Conservation (phyloP, 345 rosid genomes). For the Linum tenue region DNA sequence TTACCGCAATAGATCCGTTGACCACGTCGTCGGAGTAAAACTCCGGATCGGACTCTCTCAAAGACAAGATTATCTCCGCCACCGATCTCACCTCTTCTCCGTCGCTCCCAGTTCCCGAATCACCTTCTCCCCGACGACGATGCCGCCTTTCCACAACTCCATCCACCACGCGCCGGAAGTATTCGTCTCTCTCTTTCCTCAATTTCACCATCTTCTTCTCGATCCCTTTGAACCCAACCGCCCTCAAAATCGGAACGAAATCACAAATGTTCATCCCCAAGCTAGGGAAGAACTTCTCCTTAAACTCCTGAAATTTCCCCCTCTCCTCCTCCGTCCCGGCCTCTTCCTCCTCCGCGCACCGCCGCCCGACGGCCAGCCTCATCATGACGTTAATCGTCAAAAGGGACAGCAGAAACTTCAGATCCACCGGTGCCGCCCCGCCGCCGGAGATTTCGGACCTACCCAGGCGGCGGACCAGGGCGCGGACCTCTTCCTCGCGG, state of each 20-base stretch:
- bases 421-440: slow-evolving; percentile 17
- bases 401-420: slow-evolving; percentile 19
- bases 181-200: background rate
- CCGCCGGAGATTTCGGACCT: background rate
- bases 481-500: slow-evolving; percentile 25
- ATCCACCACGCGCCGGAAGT: background rate
- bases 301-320: background rate
- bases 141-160: background rate
- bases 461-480: slow-evolving; percentile 19
- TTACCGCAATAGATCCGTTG: slow-evolving; percentile 36
- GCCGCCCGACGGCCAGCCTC: slow-evolving; percentile 26
- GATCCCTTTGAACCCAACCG: background rate
- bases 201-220: slow-evolving; percentile 5
- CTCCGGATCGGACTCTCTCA: slow-evolving; percentile 46
- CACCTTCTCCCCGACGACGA: background rate
- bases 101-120: slow-evolving; percentile 10
- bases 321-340: slow-evolving; percentile 17
- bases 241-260: background rate
- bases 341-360: slow-evolving; percentile 10
- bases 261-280: background rate
- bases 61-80: slow-evolving; percentile 28
- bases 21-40: slow-evolving; percentile 35
- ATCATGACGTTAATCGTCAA: slow-evolving; percentile 19
- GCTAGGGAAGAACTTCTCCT: background rate
- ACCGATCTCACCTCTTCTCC: slow-evolving; percentile 17